Base-by-base conservation (phyloP, 2,329 filamentous ascomycete genomes). In the Mycosphaerella sp. region DNA sequence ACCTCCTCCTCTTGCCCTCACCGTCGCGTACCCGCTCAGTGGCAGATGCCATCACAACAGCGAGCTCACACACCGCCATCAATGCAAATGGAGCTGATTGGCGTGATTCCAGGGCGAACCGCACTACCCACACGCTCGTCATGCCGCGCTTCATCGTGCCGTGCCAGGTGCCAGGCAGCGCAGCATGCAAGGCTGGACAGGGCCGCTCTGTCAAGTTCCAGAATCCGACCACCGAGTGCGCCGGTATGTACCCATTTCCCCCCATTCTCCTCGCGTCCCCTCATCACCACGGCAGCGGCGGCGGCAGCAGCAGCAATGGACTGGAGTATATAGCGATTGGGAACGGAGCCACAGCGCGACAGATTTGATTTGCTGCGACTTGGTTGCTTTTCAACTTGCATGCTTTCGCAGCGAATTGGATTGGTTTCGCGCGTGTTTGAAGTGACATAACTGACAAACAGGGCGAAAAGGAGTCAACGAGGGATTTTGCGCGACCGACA, bases 201-300 rank as follows among this genome's bases (percentile, higher is more conserved):
- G 45, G 45, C 8, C 36, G 41, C 16, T 28, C 18, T 8, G 39
- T 49, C 39, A 28, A 49, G 27, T 42, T 41, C 28, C 45, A 49
- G 45, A 49, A 49, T 30, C 30, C 45, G n/a, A 21, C 39, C 27
- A 49, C 45, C 30, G 39, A 49, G 30, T 49, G 45, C 30, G 45
- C 45, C 18, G 45, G 45, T 49, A 42, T 41, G 45, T 41, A 9
- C 25, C 13, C 34, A 32, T 16, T 8, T 10, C 12, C 16, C 17
- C n/a, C 36, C 44, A 17, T 40, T 36, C 30, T 36, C n/a, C 18
- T 14, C 28, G 18, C 13, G 32, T 41, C 16, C 14, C 16, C 16
- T 21, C 39, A 25, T 12, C 39, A 21, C 16, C 17, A 12, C 16
- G 35, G 36, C 36, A 39, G 14, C 36, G 14, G 36, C 36, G 10